Evolutionary conservation across 371 early-diverging fungal genomes (phyloP).

Genomic region (Neoconidiobolus thromboides): DNA sequence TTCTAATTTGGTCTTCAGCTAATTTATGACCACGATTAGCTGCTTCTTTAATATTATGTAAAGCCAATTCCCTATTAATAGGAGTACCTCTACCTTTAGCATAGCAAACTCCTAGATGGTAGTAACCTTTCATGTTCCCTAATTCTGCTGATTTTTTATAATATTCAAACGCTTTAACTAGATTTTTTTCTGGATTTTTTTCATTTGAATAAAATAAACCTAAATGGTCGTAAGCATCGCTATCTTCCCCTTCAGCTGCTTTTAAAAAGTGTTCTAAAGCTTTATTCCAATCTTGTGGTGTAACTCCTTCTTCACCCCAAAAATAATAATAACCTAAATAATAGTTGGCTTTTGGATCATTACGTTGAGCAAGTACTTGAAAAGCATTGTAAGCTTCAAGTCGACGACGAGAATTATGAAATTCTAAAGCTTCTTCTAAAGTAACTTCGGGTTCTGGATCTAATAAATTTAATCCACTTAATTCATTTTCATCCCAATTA

Average conservation of each 20-base stretch:
- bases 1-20: conserved; percentile 1
- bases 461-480: neutral
- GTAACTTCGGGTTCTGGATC: neutral
- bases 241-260: neutral
- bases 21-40: conserved; percentile 2
- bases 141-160: neutral
- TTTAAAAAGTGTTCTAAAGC: neutral
- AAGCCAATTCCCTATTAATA: neutral
- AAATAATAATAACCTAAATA: conserved; percentile 4
- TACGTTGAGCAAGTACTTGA: neutral
- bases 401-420: neutral
- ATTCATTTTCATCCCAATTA: neutral
- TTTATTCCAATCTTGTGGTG: neutral
- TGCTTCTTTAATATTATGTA: neutral
- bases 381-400: neutral
- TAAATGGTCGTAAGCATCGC: neutral
- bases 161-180: neutral
- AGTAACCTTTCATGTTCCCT: neutral
- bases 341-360: neutral
- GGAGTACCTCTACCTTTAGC: neutral
- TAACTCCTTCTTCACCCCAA: neutral
- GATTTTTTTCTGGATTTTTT: neutral
- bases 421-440: conserved; percentile 3
- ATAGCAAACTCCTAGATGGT: neutral
- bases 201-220: neutral